Evolutionary conservation across 257 asterid genomes (phyloP), one percentile per base, ranked within the genome.

Genomic region (Knoxia roxburghii): DNA sequence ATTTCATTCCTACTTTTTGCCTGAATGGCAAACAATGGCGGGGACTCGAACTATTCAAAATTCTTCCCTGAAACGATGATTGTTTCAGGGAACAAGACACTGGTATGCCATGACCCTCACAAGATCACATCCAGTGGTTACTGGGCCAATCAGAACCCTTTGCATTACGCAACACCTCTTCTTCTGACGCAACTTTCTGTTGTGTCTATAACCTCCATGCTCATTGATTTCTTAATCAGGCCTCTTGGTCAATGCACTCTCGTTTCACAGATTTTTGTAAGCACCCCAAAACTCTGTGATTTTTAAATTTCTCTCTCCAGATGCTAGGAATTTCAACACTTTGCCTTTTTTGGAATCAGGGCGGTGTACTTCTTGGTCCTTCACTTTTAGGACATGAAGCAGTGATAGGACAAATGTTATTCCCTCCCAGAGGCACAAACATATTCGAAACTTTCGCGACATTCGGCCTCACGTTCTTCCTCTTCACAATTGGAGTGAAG

Each of bases 221-320:
- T 80, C 49, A 78, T 91, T 56, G 96, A 82, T 15, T 2, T 71
- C 46, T 54, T 76, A 77, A 84, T 91, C 77, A 78, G 66, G 55
- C 95, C 93, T 51, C 86, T 91, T 6, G 95, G 98, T 6, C 95
- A 88, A 75, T 83, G 94, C 2, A 72, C 87, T 0, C 77, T 85
- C 39, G 88, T 91, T 27, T 77, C 97, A 0, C 96, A 85, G 61
- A 78, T 91, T 68, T 74, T 86, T 1, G 96, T 91, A 84, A 78
- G 87, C 18, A 60, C 48, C 15, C 20, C 5, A 12, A 23, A 10
- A 3, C 18, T 41, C 15, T 30, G 21, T n/a, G 24, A 30, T 37
- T 7, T 37, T 37, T 37, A 3, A 3, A 4, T 37, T 37, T n/a
- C n/a, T 37, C 41, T 37, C 41, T 9, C 41, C 20, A 12, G 15